Conservation (phyloP, 1,284 basidiomycete genomes). For the Trichosporon coremiiforme region DNA sequence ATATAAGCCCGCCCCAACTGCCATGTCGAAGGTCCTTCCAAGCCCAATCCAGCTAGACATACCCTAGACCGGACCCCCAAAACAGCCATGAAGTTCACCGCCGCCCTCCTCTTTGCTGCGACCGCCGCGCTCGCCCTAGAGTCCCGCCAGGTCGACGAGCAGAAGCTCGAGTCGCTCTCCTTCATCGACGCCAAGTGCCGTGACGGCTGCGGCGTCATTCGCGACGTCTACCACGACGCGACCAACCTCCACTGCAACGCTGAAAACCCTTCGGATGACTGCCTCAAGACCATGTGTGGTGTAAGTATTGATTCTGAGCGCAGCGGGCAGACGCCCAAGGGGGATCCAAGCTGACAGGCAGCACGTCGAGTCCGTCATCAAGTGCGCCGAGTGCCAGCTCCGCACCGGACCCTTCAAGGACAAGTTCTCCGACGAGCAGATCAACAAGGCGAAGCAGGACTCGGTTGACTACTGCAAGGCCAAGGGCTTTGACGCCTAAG, state of each 20-base stretch:
- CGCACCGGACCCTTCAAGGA: background rate
- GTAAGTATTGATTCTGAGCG: background rate
- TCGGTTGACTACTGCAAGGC: conserved; percentile 15
- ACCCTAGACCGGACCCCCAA: background rate
- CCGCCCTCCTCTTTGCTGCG: conserved; percentile 5
- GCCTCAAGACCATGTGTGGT: conserved; percentile 2
- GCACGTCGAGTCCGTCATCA: conserved; percentile 11
- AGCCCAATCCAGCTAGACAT: background rate
- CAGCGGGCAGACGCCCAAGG: too few relatives aligned
- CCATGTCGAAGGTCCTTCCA: background rate
- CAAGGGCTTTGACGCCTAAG: conserved; percentile 13
- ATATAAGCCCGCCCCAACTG: background rate
- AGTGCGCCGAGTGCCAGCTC: conserved; percentile 18
- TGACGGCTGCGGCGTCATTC: background rate
- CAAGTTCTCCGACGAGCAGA: conserved; percentile 9
- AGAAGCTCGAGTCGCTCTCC: conserved; percentile 8
- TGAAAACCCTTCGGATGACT: background rate
- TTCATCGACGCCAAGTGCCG: conserved; percentile 6
- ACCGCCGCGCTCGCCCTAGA: background rate
- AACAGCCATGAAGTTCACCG: conserved; percentile 6
- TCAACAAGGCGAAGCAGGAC: conserved; percentile 17
- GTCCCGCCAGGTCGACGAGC: conserved; percentile 6
- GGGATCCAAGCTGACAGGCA: background rate
- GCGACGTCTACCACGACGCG: background rate
- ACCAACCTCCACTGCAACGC: background rate